Evolutionary conservation across 2,329 filamentous ascomycete species (phyloP), one percentile per base, ranked within the genome.

Genomic region (Mollisia scopiformis): DNA sequence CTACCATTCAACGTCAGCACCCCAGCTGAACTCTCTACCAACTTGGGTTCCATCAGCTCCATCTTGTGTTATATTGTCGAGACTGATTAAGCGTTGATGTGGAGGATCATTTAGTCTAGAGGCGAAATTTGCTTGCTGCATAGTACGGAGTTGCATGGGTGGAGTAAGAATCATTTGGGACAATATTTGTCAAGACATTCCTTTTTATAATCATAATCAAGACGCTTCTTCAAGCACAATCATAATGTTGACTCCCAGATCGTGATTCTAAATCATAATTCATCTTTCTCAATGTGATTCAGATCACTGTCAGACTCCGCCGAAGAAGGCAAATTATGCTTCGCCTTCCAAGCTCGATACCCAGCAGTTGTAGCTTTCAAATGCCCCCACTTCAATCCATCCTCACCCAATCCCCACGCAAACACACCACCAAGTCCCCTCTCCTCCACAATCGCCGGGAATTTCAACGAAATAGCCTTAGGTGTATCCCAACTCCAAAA

Each of bases 401-500:
- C 89, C 74, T 92, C 88, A 1, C 88, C 89, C 60, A 92, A 69
- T 21, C 87, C 88, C 89, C 89, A 92, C 0, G 89, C 88, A 80
- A 92, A 91, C 4, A 90, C 84, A 16, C 90, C 90, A 1, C 89
- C 89, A 0, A 92, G 73, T 1, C 77, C 74, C 70, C 82, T 80
- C 31, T 78, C 77, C 30, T 79, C 75, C 2, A 91, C 79, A 35
- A 93, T 80, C 4, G 81, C 72, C 3, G 80, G 75, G 60, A 91
- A 85, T 76, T 93, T 93, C 59, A 78, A 76, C 13, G 73, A 67
- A 54, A 93, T 87, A 13, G 86, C 79, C 7, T 79, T 78, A 0
- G 82, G 79, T 0, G 86, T 89, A 62, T 93, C 90, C 79, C 87
- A 92, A 0, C 88, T 88, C 90, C 90, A 93, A 82, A 89, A 93